Evolutionary conservation across 2,329 filamentous ascomycete genomes (phyloP).

Genomic region (Emydomyces testavorans): DNA sequence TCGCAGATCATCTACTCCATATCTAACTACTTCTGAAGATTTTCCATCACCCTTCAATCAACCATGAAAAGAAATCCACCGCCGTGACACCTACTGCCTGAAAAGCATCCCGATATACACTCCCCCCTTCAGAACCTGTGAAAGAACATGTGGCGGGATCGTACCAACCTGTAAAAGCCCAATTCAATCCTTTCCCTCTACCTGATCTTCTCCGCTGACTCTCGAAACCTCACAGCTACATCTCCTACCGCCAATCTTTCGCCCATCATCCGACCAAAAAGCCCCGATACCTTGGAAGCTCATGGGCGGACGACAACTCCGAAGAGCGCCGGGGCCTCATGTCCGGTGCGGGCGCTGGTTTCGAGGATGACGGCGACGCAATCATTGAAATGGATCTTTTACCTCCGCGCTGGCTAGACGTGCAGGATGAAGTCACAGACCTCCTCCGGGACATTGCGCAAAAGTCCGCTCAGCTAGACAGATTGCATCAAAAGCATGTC

Average conservation of each 20-base stretch:
- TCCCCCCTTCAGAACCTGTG: slow-evolving; percentile 2
- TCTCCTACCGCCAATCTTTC: slow-evolving; percentile 98
- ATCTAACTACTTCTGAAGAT: too few relatives aligned
- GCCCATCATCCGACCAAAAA: slow-evolving; percentile 86
- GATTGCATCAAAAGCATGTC: slow-evolving; percentile 92
- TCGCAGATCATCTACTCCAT: too few relatives aligned
- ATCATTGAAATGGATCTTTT: slow-evolving; percentile 98
- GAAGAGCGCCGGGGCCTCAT: slow-evolving; percentile 74
- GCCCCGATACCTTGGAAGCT: slow-evolving; percentile 52
- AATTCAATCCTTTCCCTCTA: not conserved
- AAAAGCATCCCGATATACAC: not conserved
- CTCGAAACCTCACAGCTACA: slow-evolving; percentile 53
- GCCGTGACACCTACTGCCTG: slow-evolving; percentile 3
- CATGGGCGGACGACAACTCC: slow-evolving; percentile 42
- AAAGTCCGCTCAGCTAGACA: slow-evolving; percentile 75
- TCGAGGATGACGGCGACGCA: slow-evolving; percentile 62
- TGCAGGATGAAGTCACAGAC: slow-evolving; percentile 86
- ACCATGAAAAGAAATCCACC: slow-evolving; percentile 2
- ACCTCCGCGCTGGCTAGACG: slow-evolving; percentile 88
- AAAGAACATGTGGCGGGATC: slow-evolving; percentile 87
- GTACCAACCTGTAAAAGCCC: slow-evolving; percentile 81
- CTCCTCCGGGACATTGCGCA: slow-evolving; percentile 66
- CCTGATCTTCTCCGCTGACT: slow-evolving; percentile 13
- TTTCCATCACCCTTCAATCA: not conserved
- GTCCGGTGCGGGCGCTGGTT: slow-evolving; percentile 55